phyloP scores from a whole-genome alignment of 2,329 filamentous ascomycete genomes.

The Fusarium odoratissimum region DNA sequence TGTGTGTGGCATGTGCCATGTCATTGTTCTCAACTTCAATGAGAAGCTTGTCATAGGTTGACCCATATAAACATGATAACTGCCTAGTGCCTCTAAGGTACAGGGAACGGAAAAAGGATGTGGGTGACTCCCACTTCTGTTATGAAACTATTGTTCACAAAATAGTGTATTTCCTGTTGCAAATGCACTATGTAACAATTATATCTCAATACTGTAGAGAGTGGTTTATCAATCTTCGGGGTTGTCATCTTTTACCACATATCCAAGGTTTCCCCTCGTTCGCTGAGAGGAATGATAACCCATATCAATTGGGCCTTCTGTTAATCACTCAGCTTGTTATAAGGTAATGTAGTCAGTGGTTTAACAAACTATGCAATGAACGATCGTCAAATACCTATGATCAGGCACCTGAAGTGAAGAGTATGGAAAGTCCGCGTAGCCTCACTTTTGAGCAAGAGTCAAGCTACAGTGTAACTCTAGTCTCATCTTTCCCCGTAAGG shows the following conservation, averaged over 20 bases:
- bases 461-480: slow-evolving; percentile 23
- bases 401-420: neutral
- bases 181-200: neutral
- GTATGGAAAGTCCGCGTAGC: neutral
- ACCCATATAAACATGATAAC: neutral
- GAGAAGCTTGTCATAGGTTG: neutral
- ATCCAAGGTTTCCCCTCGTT: neutral
- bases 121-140: neutral
- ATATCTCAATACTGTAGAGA: neutral
- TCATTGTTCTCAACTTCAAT: neutral
- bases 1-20: slow-evolving; percentile 6
- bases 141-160: neutral
- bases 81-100: neutral
- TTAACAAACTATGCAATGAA: neutral
- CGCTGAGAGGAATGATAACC: neutral
- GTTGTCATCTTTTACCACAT: neutral
- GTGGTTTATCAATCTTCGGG: neutral
- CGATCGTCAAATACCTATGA: neutral
- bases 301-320: neutral
- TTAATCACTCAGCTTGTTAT: neutral
- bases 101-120: neutral
- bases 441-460: neutral
- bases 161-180: neutral
- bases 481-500: slow-evolving; percentile 3
- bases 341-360: neutral